A percentile compares a stretch with the other conserved stretches of the same genome.
These are phyloP conservation scores for Colletotrichum sp. DNA, from an alignment of 2,329 filamentous ascomycete genomes.

Conservation along the genomic window DNA sequence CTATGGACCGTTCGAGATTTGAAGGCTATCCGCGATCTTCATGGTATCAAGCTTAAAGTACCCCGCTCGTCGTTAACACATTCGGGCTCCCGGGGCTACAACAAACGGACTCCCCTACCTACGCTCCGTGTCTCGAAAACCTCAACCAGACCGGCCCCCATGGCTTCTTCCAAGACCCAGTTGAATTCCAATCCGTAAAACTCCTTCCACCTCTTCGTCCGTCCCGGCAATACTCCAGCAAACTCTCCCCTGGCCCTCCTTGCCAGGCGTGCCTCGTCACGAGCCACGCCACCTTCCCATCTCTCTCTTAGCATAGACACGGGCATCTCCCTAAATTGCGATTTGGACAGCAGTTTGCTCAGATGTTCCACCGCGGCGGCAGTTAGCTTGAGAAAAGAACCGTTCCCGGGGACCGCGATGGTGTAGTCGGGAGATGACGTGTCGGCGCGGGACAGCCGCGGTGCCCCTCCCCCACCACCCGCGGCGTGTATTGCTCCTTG, in stretches of 20 bases:
- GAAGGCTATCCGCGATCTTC: background rate
- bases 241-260: slow-evolving; percentile 62
- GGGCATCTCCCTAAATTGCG: slow-evolving; percentile 67
- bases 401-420: slow-evolving; percentile 71
- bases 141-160: slow-evolving; percentile 74
- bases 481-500: slow-evolving; percentile 67
- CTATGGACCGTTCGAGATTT: background rate
- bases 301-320: slow-evolving; percentile 67
- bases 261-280: slow-evolving; percentile 48
- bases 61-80: background rate
- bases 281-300: slow-evolving; percentile 71
- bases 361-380: slow-evolving; percentile 67
- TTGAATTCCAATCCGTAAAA: slow-evolving; percentile 74
- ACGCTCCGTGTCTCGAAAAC: slow-evolving; percentile 78
- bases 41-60: background rate
- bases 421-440: slow-evolving; percentile 43
- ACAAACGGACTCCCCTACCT: slow-evolving; percentile 66
- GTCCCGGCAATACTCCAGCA: slow-evolving; percentile 60
- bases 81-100: slow-evolving; percentile 29
- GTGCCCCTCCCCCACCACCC: slow-evolving; percentile 58
- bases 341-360: slow-evolving; percentile 61
- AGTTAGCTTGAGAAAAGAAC: slow-evolving; percentile 70
- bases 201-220: slow-evolving; percentile 72
- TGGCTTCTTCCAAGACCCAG: slow-evolving; percentile 74
- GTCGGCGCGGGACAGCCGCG: slow-evolving; percentile 29